These are phyloP conservation scores for Pseudonitzschia delicatissima DNA, from an alignment of 108 stramenopile species.

Conservation along the genomic window DNA sequence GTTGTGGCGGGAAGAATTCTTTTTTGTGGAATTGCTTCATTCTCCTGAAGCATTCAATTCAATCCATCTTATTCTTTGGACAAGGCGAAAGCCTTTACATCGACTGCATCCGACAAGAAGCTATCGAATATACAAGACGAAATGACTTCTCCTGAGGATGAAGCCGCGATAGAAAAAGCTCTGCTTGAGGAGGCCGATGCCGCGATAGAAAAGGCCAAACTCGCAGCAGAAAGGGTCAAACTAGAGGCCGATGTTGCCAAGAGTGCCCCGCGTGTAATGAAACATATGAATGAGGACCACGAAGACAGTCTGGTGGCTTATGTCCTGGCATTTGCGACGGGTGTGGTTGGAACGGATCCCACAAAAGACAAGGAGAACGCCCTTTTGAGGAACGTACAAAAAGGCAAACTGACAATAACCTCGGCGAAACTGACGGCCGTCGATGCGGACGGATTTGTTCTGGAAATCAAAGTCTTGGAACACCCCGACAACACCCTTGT, in stretches of 20 bases:
- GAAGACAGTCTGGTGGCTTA: conserved; percentile 8
- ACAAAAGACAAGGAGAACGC: background rate
- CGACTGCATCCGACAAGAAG: no score
- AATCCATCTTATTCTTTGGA: no score
- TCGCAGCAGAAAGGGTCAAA: background rate
- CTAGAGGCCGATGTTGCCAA: conserved; percentile 9
- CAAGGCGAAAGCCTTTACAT: no score
- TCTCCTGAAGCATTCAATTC: no score
- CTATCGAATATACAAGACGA: no score
- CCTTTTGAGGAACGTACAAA: background rate
- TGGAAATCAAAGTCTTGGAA: background rate
- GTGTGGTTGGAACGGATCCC: background rate
- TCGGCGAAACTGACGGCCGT: conserved; percentile 4
- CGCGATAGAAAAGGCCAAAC: background rate
- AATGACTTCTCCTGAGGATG: no score
- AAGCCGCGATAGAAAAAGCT: no score
- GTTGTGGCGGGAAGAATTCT: no score
- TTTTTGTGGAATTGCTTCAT: no score
- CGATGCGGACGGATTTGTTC: background rate
- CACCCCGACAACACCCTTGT: no score
- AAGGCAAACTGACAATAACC: background rate
- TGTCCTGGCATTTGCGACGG: conserved; percentile 3
- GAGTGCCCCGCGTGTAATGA: conserved; percentile 14
- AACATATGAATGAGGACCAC: conserved; percentile 19
- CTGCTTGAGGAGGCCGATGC: no score